phyloP scores from a whole-genome alignment of 2,329 filamentous ascomycete genomes.

The Scytalidium lignicola region DNA sequence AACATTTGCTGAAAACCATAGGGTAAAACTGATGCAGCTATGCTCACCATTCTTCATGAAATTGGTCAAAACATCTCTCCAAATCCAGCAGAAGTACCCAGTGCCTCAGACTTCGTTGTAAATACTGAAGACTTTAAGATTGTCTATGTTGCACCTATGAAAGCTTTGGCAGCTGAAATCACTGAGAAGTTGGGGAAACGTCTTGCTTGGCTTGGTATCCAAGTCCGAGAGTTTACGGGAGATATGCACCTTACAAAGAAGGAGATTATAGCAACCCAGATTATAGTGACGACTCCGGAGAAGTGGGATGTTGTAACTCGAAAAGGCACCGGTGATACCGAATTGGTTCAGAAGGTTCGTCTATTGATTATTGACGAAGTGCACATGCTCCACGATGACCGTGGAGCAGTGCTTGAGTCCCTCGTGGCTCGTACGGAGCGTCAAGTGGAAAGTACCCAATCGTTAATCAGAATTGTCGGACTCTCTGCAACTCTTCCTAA shows the following conservation, averaged over 20 bases:
- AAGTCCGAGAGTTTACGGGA: slow-evolving; percentile 89
- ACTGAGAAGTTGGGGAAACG: slow-evolving; percentile 91
- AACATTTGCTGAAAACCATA: slow-evolving; percentile 21
- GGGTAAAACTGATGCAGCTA: slow-evolving; percentile 97
- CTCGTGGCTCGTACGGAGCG: slow-evolving; percentile 91
- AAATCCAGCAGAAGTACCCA: slow-evolving; percentile 68
- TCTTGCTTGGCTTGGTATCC: slow-evolving; percentile 87
- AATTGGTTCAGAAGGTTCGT: slow-evolving; percentile 94
- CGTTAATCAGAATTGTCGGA: slow-evolving; percentile 90
- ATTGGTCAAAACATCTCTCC: slow-evolving; percentile 81
- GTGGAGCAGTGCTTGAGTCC: slow-evolving; percentile 92
- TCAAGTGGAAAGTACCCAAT: slow-evolving; percentile 97
- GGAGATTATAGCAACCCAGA: slow-evolving; percentile 92
- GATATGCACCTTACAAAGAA: slow-evolving; percentile 98
- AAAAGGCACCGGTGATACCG: slow-evolving; percentile 95
- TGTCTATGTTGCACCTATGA: slow-evolving; percentile 98
- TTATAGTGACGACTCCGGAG: slow-evolving; percentile 97
- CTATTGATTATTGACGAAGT: slow-evolving; percentile 98
- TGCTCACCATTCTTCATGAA: slow-evolving; percentile 90
- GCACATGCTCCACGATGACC: slow-evolving; percentile 98
- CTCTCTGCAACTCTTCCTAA: slow-evolving; percentile 95
- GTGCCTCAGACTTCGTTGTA: slow-evolving; percentile 76
- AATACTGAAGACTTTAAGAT: slow-evolving; percentile 90
- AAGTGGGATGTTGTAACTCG: slow-evolving; percentile 99
- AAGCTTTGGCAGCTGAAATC: slow-evolving; percentile 92